A percentile compares a stretch with the other conserved stretches of the same genome.
Evolutionary conservation across 805 yeast species (phyloP).

Genomic region (Suhomyces xylopsoci): DNA sequence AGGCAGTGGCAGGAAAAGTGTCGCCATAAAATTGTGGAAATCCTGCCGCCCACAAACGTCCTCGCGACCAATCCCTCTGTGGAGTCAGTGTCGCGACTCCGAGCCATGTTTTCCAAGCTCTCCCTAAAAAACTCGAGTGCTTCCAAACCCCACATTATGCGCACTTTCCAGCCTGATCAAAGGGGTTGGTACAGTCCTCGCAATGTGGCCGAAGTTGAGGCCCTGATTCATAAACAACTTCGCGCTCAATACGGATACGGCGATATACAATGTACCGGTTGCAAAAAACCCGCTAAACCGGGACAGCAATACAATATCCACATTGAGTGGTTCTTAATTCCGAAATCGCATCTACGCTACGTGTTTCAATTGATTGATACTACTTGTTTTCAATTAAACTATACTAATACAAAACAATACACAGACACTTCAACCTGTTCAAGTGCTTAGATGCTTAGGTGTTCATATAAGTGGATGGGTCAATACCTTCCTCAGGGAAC

Average conservation of each 20-base stretch:
- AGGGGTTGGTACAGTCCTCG: conserved; percentile 35
- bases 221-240: conserved; percentile 38
- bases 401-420: not conserved
- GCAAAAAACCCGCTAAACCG: conserved; percentile 16
- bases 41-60: conserved; percentile 11
- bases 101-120: not conserved
- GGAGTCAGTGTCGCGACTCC: not conserved
- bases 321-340: conserved; percentile 57
- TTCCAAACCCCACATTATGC: not conserved
- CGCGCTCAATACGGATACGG: conserved; percentile 46
- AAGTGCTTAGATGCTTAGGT: conserved; percentile 39
- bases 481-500: conserved; percentile 97
- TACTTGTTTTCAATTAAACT: conserved; percentile 3
- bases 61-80: not conserved
- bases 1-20: conserved; percentile 55
- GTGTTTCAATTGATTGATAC: conserved; percentile 35
- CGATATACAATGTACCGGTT: conserved; percentile 47
- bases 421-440: conserved; percentile 16
- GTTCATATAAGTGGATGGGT: conserved; percentile 97
- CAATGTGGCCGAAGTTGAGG: conserved; percentile 38
- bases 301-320: conserved; percentile 35
- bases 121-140: not conserved
- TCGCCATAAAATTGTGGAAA: conserved; percentile 40
- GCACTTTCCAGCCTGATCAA: conserved; percentile 6
- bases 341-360: conserved; percentile 33